These are phyloP conservation scores for Chaetomium olivaceum DNA, from an alignment of 2,329 filamentous ascomycete species.

Conservation along the genomic window DNA sequence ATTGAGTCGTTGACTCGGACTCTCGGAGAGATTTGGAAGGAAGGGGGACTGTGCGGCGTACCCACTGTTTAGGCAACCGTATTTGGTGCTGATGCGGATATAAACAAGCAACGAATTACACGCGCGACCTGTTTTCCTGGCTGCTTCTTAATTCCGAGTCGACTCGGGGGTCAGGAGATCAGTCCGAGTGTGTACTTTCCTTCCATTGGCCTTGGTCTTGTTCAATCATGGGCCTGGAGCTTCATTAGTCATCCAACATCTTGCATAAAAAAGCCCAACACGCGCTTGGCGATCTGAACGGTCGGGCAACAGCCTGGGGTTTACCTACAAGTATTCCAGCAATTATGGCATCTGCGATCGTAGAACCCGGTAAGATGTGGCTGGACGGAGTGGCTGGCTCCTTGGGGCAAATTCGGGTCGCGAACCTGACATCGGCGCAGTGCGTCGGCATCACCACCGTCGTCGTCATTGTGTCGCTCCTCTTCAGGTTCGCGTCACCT, in stretches of 20 bases:
- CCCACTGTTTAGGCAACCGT: too few species aligned
- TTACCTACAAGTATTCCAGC: neutral
- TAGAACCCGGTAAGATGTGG: neutral
- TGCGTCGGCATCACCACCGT: neutral
- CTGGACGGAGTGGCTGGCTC: neutral
- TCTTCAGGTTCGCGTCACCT: neutral
- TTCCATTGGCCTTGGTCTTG: too few species aligned
- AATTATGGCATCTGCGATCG: neutral
- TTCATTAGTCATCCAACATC: neutral
- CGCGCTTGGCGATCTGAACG: neutral
- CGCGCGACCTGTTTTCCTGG: too few species aligned
- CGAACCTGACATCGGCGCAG: neutral
- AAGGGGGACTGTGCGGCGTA: too few species aligned
- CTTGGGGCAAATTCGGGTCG: neutral
- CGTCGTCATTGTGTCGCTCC: neutral
- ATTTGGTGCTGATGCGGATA: too few species aligned
- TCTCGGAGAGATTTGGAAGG: too few species aligned
- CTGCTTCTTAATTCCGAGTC: too few species aligned
- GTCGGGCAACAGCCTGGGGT: neutral
- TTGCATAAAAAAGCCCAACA: neutral
- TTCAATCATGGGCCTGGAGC: too few species aligned
- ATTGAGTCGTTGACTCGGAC: too few species aligned
- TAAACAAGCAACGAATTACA: too few species aligned
- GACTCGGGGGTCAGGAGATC: too few species aligned
- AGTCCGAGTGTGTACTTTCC: too few species aligned